A percentile compares a stretch with the other conserved stretches of the same genome.
Evolutionary conservation across 1,139 yeast genomes (phyloP).

Genomic region (Scheffersomyces illinoinensis): DNA sequence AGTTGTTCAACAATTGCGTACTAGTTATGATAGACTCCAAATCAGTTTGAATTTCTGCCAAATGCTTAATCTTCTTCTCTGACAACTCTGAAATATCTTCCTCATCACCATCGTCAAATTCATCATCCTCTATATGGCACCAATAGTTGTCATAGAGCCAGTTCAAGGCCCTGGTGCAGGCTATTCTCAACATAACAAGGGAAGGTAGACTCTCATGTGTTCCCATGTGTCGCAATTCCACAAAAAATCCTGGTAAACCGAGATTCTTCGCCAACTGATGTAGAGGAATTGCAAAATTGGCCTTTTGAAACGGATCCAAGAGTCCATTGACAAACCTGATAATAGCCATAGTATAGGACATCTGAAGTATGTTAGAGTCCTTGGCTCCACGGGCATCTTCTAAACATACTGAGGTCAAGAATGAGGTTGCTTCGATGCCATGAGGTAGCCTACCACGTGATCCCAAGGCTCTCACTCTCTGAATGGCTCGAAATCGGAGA

Average conservation of each 20-base stretch:
- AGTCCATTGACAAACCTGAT: constrained; percentile 90
- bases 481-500: constrained; percentile 33
- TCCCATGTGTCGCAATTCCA: constrained; percentile 86
- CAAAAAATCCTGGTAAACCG: constrained; percentile 78
- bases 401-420: constrained; percentile 55
- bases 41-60: not conserved
- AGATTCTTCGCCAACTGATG: constrained; percentile 70
- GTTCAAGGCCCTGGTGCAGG: constrained; percentile 58
- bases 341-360: constrained; percentile 73
- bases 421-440: constrained; percentile 57
- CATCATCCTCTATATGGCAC: constrained; percentile 43
- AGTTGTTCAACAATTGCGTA: constrained; percentile 9
- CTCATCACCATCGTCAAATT: constrained; percentile 21
- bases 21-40: not conserved
- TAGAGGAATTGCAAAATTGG: constrained; percentile 76
- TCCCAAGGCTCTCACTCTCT: constrained; percentile 44
- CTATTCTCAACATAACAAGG: constrained; percentile 60
- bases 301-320: constrained; percentile 83
- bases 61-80: not conserved
- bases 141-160: constrained; percentile 84
- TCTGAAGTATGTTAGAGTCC: constrained; percentile 36
- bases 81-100: constrained; percentile 7
- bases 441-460: constrained; percentile 49
- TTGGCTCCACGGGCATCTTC: constrained; percentile 8
- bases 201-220: constrained; percentile 88